Percentiles rank a stretch among this genome's conserved stretches.
These are phyloP conservation scores for maize (Zea mays) DNA, from an alignment of 176 grass and related monocot species.

Conservation along the genomic window Zm-B73-REFERENCE-NAM-5.0 NC_050101.1:140422501-140423000, in stretches of 20 bases:
- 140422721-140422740: background rate
- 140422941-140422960: background rate
- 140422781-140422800: conserved; percentile 3
- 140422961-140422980: background rate
- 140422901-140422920: conserved; percentile 36
- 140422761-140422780: background rate
- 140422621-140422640: background rate
- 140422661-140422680: background rate
- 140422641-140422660: background rate
- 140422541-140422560: background rate
- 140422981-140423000: no score
- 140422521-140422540: background rate
- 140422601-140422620: background rate
- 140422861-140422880: conserved; percentile 15
- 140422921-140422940: background rate
- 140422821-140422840: conserved; percentile 19
- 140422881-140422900: conserved; percentile 4
- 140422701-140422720: conserved; percentile 17
- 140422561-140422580: background rate
- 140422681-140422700: background rate
- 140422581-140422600: background rate
- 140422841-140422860: background rate
- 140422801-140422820: background rate
- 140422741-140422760: conserved; percentile 21
- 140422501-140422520: background rate